Evolutionary conservation across 345 rosid species (phyloP).

Genomic region (Odontarrhena argentea): DNA sequence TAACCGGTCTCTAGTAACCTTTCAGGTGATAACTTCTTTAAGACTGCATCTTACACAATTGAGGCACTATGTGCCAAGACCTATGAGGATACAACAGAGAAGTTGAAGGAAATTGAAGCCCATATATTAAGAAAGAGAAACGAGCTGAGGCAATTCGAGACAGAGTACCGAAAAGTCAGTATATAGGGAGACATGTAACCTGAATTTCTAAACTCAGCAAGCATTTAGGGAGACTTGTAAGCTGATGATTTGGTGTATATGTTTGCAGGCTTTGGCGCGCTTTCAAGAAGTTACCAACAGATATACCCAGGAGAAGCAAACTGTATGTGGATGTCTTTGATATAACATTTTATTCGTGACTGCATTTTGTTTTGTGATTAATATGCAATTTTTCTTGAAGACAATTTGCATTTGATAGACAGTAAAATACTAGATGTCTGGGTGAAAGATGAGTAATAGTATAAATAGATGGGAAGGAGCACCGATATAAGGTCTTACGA

Average conservation of each 20-base stretch:
- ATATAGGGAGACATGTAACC: slow-evolving; percentile 11
- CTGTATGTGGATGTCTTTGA: slow-evolving; percentile 51
- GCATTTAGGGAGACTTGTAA: slow-evolving; percentile 12
- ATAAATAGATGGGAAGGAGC: too few species aligned
- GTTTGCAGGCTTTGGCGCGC: slow-evolving; percentile 83
- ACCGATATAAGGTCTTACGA: too few species aligned
- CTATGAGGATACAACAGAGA: slow-evolving; percentile 73
- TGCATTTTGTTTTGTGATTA: slow-evolving; percentile 8
- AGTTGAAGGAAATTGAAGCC: slow-evolving; percentile 86
- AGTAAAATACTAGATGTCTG: too few species aligned
- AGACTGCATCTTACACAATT: slow-evolving; percentile 86
- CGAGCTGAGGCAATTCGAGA: slow-evolving; percentile 92
- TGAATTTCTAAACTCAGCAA: not conserved
- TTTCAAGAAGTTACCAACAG: slow-evolving; percentile 96
- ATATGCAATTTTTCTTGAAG: not conserved
- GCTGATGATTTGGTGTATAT: slow-evolving; percentile 7
- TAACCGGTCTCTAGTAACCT: slow-evolving; percentile 36
- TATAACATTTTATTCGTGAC: not conserved
- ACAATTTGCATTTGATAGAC: not conserved
- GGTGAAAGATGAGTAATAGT: too few species aligned
- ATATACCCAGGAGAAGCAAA: slow-evolving; percentile 88
- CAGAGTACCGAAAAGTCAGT: slow-evolving; percentile 74
- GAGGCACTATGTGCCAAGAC: slow-evolving; percentile 96
- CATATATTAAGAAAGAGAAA: slow-evolving; percentile 88
- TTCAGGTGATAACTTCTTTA: slow-evolving; percentile 96